Evolutionary conservation across 805 yeast genomes (phyloP).

Genomic region (Sugiyamaella chiloensis): DNA sequence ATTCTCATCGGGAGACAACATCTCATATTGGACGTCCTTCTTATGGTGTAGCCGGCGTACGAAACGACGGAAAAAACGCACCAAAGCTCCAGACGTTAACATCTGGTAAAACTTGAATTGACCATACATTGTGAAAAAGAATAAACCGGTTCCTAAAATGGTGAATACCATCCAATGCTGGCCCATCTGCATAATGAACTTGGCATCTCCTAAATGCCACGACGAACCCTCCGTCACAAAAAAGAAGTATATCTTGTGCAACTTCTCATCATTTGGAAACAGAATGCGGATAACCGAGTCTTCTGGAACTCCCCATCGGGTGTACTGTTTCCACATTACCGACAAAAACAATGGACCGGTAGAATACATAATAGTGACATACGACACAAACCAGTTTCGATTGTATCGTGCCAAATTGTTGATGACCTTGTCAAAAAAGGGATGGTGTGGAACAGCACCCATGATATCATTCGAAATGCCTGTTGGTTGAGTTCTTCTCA

Average conservation of each 20-base stretch:
- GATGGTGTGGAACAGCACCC: slow-evolving; percentile 84
- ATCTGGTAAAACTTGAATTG: slow-evolving; percentile 19
- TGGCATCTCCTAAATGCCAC: slow-evolving; percentile 87
- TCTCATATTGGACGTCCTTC: slow-evolving; percentile 1
- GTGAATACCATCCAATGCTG: slow-evolving; percentile 71
- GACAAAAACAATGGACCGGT: slow-evolving; percentile 87
- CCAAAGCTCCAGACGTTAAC: slow-evolving; percentile 9
- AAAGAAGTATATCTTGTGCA: slow-evolving; percentile 54
- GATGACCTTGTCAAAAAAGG: slow-evolving; percentile 69
- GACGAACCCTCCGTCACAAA: slow-evolving; percentile 76
- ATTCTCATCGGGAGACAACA: slow-evolving; percentile 2
- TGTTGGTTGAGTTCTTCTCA: slow-evolving; percentile 79
- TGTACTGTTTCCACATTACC: slow-evolving; percentile 81
- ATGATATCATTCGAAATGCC: slow-evolving; percentile 90
- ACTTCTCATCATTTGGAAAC: slow-evolving; percentile 59
- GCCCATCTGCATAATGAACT: slow-evolving; percentile 63
- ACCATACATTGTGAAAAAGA: slow-evolving; percentile 32
- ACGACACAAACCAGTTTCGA: slow-evolving; percentile 79
- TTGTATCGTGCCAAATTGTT: slow-evolving; percentile 60
- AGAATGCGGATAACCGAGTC: slow-evolving; percentile 65
- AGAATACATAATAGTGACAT: slow-evolving; percentile 84
- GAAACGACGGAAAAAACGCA: background rate
- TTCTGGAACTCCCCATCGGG: slow-evolving; percentile 65
- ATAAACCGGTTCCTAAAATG: slow-evolving; percentile 46
- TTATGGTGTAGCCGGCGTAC: background rate